phyloP scores from a whole-genome alignment of 2,329 filamentous ascomycete genomes.

The Xylaria arbuscula region DNA sequence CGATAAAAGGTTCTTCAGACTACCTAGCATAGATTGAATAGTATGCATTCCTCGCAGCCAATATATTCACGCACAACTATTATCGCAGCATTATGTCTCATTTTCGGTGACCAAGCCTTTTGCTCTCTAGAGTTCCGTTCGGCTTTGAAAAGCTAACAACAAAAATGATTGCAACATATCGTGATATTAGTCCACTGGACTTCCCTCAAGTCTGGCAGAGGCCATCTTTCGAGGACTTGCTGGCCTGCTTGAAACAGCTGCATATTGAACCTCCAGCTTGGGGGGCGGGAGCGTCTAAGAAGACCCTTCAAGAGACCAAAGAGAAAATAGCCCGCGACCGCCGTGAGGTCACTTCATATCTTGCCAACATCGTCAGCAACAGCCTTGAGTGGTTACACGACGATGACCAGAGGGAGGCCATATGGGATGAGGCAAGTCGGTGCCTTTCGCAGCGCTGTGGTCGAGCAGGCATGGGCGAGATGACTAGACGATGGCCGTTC shows the following conservation, averaged over 20 bases:
- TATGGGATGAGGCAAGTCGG: slow-evolving; percentile 84
- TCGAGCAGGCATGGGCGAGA: slow-evolving; percentile 72
- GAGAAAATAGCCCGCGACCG: slow-evolving; percentile 57
- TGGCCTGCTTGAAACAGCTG: slow-evolving; percentile 74
- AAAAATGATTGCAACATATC: slow-evolving; percentile 46
- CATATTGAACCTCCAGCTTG: slow-evolving; percentile 75
- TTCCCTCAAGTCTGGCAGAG: slow-evolving; percentile 86
- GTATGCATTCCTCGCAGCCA: neutral
- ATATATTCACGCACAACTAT: neutral
- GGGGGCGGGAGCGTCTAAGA: slow-evolving; percentile 61
- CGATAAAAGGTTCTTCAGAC: slow-evolving; percentile 1
- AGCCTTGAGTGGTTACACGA: slow-evolving; percentile 74
- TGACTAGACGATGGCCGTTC: slow-evolving; percentile 67
- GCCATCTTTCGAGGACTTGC: slow-evolving; percentile 72
- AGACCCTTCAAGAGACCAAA: slow-evolving; percentile 56
- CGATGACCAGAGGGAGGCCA: slow-evolving; percentile 71
- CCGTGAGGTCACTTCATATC: slow-evolving; percentile 70
- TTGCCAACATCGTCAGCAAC: slow-evolving; percentile 76
- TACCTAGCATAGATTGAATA: slow-evolving; percentile 3
- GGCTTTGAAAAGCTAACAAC: slow-evolving; percentile 4
- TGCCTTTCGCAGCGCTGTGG: slow-evolving; percentile 89
- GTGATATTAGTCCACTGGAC: slow-evolving; percentile 59
- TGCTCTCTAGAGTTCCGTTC: neutral
- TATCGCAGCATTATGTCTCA: slow-evolving; percentile 10
- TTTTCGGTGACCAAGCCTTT: slow-evolving; percentile 17